Evolutionary conservation across 768 basidiomycete species (phyloP).

Genomic region (Kwoniella dendrophila): DNA sequence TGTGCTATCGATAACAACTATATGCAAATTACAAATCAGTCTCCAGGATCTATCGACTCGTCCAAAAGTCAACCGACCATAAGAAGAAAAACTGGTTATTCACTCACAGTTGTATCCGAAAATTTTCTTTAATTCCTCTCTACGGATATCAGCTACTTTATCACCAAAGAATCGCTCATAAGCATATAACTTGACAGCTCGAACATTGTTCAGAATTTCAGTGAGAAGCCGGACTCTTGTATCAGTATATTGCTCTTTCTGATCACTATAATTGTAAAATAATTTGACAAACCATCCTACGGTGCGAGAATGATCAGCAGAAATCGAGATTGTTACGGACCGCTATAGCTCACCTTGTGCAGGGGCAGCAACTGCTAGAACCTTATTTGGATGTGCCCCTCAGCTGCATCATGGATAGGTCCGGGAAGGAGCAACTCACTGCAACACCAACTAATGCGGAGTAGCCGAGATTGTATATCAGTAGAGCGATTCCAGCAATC

Average conservation of each 20-base stretch:
- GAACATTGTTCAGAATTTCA: constrained; percentile 70
- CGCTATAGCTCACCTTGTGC: constrained; percentile 62
- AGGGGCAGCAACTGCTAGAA: constrained; percentile 64
- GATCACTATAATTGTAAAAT: constrained; percentile 25
- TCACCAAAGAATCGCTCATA: constrained; percentile 60
- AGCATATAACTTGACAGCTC: constrained; percentile 68
- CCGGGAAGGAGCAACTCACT: constrained; percentile 8
- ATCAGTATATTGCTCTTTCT: constrained; percentile 66
- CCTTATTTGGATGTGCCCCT: constrained; percentile 13
- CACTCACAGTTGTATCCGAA: no score
- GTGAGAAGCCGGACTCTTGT: constrained; percentile 67
- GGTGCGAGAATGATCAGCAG: background rate
- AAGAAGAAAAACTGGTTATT: no score
- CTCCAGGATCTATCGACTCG: no score
- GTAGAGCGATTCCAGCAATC: constrained; percentile 6
- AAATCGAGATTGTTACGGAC: background rate
- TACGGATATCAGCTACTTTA: constrained; percentile 37
- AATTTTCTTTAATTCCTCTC: constrained; percentile 43
- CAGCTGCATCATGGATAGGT: background rate
- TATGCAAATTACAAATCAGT: no score
- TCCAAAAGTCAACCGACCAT: no score
- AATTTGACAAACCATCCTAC: background rate
- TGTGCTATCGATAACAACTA: constrained; percentile 42
- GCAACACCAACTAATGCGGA: constrained; percentile 66
- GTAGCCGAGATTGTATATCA: constrained; percentile 64